Conservation (phyloP, 2,329 filamentous ascomycete species). For the Capronia americana region DNA sequence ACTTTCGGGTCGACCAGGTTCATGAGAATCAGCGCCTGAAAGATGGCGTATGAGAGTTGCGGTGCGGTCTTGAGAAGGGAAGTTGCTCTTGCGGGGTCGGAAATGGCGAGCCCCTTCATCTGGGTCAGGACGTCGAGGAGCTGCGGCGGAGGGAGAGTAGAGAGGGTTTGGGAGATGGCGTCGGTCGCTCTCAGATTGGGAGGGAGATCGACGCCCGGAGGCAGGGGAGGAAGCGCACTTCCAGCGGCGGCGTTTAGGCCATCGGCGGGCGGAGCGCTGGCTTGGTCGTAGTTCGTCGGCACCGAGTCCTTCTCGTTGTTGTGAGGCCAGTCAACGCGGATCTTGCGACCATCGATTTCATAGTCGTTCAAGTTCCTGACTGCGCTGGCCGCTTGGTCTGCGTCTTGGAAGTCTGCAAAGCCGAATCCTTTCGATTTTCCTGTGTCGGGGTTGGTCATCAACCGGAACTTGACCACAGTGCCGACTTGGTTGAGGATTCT, state of each 20-base stretch:
- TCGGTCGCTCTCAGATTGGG: conserved; percentile 84
- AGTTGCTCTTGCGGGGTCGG: conserved; percentile 80
- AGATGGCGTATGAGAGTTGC: conserved; percentile 92
- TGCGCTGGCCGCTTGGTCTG: conserved; percentile 88
- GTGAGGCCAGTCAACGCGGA: conserved; percentile 95
- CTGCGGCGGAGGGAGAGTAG: conserved; percentile 83
- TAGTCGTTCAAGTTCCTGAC: conserved; percentile 95
- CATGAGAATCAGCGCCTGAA: conserved; percentile 91
- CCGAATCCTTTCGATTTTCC: conserved; percentile 95
- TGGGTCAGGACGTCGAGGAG: conserved; percentile 91
- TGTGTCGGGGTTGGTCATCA: conserved; percentile 95
- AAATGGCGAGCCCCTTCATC: conserved; percentile 87
- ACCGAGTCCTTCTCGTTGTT: conserved; percentile 78
- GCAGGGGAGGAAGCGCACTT: conserved; percentile 72
- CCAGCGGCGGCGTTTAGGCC: conserved; percentile 45
- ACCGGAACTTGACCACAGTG: conserved; percentile 86
- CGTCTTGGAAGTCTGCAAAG: conserved; percentile 93
- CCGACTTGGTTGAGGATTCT: conserved; percentile 92
- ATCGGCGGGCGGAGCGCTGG: conserved; percentile 43
- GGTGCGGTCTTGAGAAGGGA: conserved; percentile 88
- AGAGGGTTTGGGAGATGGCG: conserved; percentile 88
- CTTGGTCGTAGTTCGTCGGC: conserved; percentile 56
- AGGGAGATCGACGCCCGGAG: conserved; percentile 81
- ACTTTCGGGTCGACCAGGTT: conserved; percentile 86
- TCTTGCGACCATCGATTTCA: conserved; percentile 91